Evolutionary conservation across 352 stramenopile species (phyloP).

Genomic region (Pythium guiyangense): DNA sequence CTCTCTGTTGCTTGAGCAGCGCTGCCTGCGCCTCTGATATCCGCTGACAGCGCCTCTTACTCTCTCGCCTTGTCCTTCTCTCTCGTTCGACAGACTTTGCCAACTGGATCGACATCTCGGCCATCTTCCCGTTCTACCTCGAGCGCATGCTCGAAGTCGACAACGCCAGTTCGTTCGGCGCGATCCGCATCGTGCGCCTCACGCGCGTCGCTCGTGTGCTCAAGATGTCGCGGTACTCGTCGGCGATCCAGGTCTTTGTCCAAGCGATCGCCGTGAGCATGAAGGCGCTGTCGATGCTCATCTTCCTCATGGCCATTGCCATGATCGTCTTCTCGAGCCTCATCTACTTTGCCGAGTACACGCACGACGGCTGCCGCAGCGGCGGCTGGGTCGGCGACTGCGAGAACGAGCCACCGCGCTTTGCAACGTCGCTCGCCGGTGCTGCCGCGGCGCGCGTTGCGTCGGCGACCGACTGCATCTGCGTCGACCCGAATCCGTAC

Average conservation of each 20-base stretch:
- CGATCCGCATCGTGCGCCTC: slow-evolving; percentile 82
- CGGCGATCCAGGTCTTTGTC: slow-evolving; percentile 81
- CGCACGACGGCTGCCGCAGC: slow-evolving; percentile 47
- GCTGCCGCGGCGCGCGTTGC: slow-evolving; percentile 17
- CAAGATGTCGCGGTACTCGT: slow-evolving; percentile 86
- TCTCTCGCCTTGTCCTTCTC: too few relatives aligned
- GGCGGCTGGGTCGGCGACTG: slow-evolving; percentile 60
- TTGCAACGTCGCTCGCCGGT: slow-evolving; percentile 18
- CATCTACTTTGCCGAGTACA: slow-evolving; percentile 83
- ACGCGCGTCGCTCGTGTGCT: slow-evolving; percentile 78
- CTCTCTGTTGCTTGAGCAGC: too few relatives aligned
- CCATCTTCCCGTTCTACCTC: slow-evolving; percentile 85
- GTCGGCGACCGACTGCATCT: slow-evolving; percentile 28
- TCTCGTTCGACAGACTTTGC: slow-evolving; percentile 46
- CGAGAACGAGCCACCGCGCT: slow-evolving; percentile 1
- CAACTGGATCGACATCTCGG: slow-evolving; percentile 81
- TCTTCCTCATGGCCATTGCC: slow-evolving; percentile 83
- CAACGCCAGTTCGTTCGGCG: slow-evolving; percentile 56
- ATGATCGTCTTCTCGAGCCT: slow-evolving; percentile 84
- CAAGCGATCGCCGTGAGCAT: slow-evolving; percentile 68
- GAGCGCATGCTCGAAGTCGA: slow-evolving; percentile 60
- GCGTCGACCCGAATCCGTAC: slow-evolving; percentile 80
- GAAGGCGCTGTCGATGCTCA: slow-evolving; percentile 81
- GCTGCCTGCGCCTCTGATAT: too few relatives aligned
- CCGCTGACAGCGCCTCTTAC: too few relatives aligned